Evolutionary conservation across 192 early-diverging fungal genomes (phyloP).

Genomic region (Coemansia umbellata): DNA sequence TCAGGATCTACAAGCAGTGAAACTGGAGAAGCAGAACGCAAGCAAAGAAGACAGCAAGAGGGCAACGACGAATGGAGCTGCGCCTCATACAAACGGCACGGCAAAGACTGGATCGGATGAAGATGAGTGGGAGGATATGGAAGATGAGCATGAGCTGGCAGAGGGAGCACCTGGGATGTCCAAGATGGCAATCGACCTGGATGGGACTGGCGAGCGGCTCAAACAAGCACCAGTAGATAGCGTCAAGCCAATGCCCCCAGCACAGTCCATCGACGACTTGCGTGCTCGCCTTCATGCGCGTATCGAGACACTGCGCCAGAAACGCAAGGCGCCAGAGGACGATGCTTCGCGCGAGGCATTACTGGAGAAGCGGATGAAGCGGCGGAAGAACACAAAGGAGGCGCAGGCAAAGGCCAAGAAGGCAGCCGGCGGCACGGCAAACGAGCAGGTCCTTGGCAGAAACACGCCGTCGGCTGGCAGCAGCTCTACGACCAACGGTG

Average conservation of each 20-base stretch:
- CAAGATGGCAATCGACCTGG: conserved; percentile 30
- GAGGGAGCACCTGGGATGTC: conserved; percentile 30
- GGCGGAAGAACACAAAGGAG: conserved; percentile 55
- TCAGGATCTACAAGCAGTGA: conserved; percentile 62
- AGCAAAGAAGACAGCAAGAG: conserved; percentile 29
- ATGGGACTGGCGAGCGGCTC: conserved; percentile 3
- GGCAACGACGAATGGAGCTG: not conserved
- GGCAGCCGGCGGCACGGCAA: conserved; percentile 5
- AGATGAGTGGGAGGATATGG: conserved; percentile 17
- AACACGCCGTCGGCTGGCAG: conserved; percentile 16
- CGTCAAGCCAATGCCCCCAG: conserved; percentile 28
- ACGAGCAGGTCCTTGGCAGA: conserved; percentile 28
- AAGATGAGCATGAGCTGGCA: conserved; percentile 35
- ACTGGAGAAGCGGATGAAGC: conserved; percentile 70
- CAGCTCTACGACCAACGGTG: not conserved
- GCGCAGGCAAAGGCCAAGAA: conserved; percentile 39
- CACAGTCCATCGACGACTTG: conserved; percentile 56
- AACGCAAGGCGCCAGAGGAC: conserved; percentile 59
- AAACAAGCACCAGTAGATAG: conserved; percentile 1
- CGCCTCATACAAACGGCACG: conserved; percentile 5
- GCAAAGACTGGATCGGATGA: not conserved
- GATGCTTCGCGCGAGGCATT: conserved; percentile 65
- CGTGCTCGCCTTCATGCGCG: conserved; percentile 59
- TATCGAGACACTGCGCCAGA: conserved; percentile 58
- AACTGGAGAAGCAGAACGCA: conserved; percentile 44